phyloP scores from a whole-genome alignment of 2,329 filamentous ascomycete species.

The Verticillium klebahnii region DNA sequence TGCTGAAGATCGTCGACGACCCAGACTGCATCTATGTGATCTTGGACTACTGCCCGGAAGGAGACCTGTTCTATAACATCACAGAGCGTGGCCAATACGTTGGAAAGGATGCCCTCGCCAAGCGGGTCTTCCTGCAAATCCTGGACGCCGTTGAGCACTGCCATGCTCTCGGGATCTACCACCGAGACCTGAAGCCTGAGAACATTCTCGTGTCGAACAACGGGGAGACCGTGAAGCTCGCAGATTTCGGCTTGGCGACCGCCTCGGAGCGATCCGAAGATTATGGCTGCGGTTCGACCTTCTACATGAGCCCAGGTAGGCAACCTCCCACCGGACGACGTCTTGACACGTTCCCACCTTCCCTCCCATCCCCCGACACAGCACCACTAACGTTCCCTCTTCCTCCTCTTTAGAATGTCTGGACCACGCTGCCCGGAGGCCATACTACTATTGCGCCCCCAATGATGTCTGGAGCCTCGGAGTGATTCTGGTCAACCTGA shows the following conservation, averaged over 20 bases:
- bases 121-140: conserved; percentile 87
- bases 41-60: conserved; percentile 94
- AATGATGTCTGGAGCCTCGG: conserved; percentile 99
- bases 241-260: conserved; percentile 95
- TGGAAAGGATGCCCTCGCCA: conserved; percentile 84
- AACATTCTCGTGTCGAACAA: conserved; percentile 91
- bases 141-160: conserved; percentile 95
- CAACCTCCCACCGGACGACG: conserved; percentile 4
- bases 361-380: conserved; percentile 3
- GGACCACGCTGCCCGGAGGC: conserved; percentile 67
- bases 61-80: conserved; percentile 95
- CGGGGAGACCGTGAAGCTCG: conserved; percentile 88
- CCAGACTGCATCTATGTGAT: conserved; percentile 93
- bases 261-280: conserved; percentile 80
- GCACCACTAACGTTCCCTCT: conserved; percentile 22
- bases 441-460: conserved; percentile 84
- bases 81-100: conserved; percentile 92
- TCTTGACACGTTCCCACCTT: conserved; percentile 17
- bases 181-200: conserved; percentile 96
- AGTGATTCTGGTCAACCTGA: conserved; percentile 95
- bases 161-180: conserved; percentile 90
- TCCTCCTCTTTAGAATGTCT: conserved; percentile 67
- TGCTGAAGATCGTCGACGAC: conserved; percentile 90
- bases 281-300: conserved; percentile 96
- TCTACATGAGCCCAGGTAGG: conserved; percentile 99